These are phyloP conservation scores for Phymatotrichopsis omnivora DNA, from an alignment of 2,329 filamentous ascomycete genomes.

Conservation along the genomic window DNA sequence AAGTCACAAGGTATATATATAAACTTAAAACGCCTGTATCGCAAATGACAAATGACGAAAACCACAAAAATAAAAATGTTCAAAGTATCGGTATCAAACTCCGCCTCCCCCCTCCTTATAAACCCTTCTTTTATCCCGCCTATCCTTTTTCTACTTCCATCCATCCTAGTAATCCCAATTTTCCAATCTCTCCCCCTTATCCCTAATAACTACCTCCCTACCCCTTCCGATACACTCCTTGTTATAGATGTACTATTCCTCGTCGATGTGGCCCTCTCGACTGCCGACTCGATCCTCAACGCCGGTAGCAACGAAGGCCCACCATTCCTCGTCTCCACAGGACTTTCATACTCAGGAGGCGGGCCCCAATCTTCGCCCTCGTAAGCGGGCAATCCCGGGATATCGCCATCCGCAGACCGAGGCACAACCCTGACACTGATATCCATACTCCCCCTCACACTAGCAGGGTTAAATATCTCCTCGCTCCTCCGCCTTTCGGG, in stretches of 20 bases:
- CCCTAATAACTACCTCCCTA: too few relatives aligned
- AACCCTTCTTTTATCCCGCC: too few relatives aligned
- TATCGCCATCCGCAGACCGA: slow-evolving; percentile 3
- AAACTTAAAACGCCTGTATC: neutral
- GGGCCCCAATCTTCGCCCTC: slow-evolving; percentile 16
- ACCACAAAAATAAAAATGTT: neutral
- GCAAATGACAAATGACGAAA: neutral
- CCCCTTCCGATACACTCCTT: too few relatives aligned
- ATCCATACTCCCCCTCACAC: slow-evolving; percentile 9
- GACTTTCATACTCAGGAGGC: slow-evolving; percentile 20
- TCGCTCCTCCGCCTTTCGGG: slow-evolving; percentile 18
- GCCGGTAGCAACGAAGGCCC: slow-evolving; percentile 15
- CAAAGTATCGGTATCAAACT: slow-evolving; percentile 6
- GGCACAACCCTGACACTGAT: slow-evolving; percentile 7
- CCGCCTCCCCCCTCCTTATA: too few relatives aligned
- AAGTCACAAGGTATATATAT: neutral
- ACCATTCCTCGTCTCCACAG: slow-evolving; percentile 9
- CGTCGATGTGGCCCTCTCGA: slow-evolving; percentile 6
- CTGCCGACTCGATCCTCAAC: slow-evolving; percentile 18
- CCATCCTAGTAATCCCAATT: too few relatives aligned
- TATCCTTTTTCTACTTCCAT: neutral
- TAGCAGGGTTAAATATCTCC: slow-evolving; percentile 12
- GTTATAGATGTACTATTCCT: slow-evolving; percentile 3
- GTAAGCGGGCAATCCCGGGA: slow-evolving; percentile 18
- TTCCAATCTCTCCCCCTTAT: too few relatives aligned